Percentiles rank a stretch among this genome's conserved stretches.
Conservation (phyloP, 148 eudicot genomes). For the Cornus florida region DNA sequence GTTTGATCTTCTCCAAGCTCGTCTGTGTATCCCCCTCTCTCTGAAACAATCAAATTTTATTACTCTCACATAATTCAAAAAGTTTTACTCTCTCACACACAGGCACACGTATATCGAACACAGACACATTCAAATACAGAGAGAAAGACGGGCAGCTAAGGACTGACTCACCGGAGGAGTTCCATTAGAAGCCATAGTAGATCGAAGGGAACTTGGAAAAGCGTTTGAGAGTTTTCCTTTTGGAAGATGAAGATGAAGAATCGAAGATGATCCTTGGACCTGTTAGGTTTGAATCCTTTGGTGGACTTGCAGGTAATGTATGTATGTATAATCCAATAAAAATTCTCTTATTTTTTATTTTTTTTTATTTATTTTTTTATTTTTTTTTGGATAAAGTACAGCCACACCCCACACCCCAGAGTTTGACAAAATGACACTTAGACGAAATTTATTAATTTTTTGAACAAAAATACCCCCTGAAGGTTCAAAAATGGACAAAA, state of each 20-base stretch:
- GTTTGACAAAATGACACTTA: too few species aligned
- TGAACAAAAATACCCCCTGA: too few species aligned
- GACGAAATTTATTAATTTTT: too few species aligned
- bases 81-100: not conserved
- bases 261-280: not conserved
- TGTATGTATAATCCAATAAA: too few species aligned
- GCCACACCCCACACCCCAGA: too few species aligned
- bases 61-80: not conserved
- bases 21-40: conserved; percentile 55
- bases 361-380: too few species aligned
- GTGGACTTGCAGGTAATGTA: not conserved
- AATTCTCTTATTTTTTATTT: too few species aligned
- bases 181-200: conserved; percentile 61
- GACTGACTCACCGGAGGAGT: conserved; percentile 36
- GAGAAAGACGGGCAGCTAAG: not conserved
- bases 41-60: conserved; percentile 34
- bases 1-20: conserved; percentile 86
- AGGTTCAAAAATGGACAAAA: too few species aligned
- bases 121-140: not conserved
- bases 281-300: not conserved
- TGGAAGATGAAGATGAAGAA: not conserved
- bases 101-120: not conserved
- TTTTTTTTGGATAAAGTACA: too few species aligned
- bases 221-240: too few species aligned
- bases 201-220: not conserved